Evolutionary conservation across 345 rosid genomes (phyloP).

Genomic region (Lepidium aucheri): DNA sequence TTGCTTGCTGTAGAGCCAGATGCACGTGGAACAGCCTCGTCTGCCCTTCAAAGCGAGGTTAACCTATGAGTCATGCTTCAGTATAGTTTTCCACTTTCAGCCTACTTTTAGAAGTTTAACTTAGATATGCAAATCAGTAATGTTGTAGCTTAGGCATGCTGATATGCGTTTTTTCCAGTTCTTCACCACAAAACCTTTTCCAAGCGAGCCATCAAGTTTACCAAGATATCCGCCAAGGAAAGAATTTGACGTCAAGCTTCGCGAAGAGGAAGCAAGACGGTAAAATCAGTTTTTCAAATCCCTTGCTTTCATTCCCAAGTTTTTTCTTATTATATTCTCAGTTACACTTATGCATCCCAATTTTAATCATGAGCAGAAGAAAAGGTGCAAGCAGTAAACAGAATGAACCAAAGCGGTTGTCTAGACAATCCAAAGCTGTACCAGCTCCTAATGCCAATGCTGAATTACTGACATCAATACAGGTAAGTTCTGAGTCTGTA

Average conservation of each 20-base stretch:
- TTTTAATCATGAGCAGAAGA: constrained; percentile 24
- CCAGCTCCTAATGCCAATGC: constrained; percentile 52
- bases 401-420: constrained; percentile 31
- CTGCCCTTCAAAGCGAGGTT: constrained; percentile 62
- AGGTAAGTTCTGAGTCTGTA: constrained; percentile 24
- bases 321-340: not conserved
- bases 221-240: constrained; percentile 57
- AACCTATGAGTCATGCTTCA: not conserved
- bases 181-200: constrained; percentile 46
- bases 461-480: constrained; percentile 41
- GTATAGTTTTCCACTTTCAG: not conserved
- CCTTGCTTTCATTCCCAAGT: not conserved
- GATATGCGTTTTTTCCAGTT: constrained; percentile 28
- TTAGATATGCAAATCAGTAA: not conserved
- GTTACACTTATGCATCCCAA: not conserved
- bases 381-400: constrained; percentile 36
- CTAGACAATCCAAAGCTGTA: constrained; percentile 41
- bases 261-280: constrained; percentile 52
- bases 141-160: not conserved
- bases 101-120: not conserved
- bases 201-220: constrained; percentile 55
- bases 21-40: constrained; percentile 49
- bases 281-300: constrained; percentile 1
- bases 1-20: constrained; percentile 60
- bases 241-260: constrained; percentile 53